Percentiles rank a stretch among this genome's conserved stretches.
phyloP scores from a whole-genome alignment of 2,329 filamentous ascomycete genomes.

The Pseudocercospora cruenta region DNA sequence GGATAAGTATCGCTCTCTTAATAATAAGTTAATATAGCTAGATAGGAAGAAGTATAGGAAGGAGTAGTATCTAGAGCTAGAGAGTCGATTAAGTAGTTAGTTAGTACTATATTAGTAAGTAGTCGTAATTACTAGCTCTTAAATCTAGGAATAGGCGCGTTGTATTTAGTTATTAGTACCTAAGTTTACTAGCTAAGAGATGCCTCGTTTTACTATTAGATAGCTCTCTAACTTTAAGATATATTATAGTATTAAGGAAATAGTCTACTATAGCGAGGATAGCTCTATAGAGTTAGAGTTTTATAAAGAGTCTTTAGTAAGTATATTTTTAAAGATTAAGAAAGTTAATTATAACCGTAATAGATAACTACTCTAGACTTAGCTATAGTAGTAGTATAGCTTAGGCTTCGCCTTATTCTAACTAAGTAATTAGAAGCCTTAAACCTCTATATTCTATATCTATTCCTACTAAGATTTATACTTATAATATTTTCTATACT shows the following conservation, averaged over 20 bases:
- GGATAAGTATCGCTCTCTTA: not conserved
- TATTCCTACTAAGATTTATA: not conserved
- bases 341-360: not conserved
- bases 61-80: not conserved
- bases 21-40: not conserved
- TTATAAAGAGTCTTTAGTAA: not conserved
- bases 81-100: too few species aligned
- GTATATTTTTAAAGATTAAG: not conserved
- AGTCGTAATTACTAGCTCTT: not conserved
- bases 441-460: not conserved
- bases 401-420: not conserved
- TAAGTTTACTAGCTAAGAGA: not conserved
- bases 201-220: not conserved
- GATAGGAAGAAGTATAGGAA: not conserved
- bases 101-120: not conserved
- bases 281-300: slow-evolving; percentile 4
- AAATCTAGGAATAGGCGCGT: not conserved
- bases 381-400: not conserved
- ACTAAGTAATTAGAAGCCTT: not conserved
- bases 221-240: slow-evolving; percentile 1
- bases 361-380: not conserved
- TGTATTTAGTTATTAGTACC: not conserved
- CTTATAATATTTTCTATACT: not conserved
- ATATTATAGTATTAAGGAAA: not conserved
- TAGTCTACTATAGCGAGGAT: slow-evolving; percentile 9